Evolutionary conservation across 805 yeast genomes (phyloP).

Genomic region (Yamadazyma scolyti): DNA sequence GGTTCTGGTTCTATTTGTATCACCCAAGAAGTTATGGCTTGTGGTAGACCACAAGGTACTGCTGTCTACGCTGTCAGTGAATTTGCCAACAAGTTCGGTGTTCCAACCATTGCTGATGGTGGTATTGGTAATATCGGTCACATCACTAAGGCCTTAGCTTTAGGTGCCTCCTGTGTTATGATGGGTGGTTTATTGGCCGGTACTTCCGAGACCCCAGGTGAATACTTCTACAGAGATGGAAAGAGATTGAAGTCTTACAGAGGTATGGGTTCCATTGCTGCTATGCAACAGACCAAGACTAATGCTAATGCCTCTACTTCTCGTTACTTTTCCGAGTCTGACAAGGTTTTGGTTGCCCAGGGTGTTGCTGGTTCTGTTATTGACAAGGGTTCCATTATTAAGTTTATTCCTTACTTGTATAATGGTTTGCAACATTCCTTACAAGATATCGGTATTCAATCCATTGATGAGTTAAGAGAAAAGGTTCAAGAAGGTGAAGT

Average conservation of each 20-base stretch:
- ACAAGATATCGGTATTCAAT: conserved; percentile 91
- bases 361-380: conserved; percentile 97
- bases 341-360: conserved; percentile 95
- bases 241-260: conserved; percentile 95
- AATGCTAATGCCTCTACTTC: conserved; percentile 97
- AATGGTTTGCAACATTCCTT: conserved; percentile 97
- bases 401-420: conserved; percentile 90
- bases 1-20: conserved; percentile 99
- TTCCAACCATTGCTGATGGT: conserved; percentile 99
- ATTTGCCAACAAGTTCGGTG: conserved; percentile 93
- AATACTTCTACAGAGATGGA: conserved; percentile 96
- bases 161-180: conserved; percentile 97
- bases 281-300: conserved; percentile 88
- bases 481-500: conserved; percentile 64
- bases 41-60: conserved; percentile 99
- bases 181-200: conserved; percentile 99
- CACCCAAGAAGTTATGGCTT: conserved; percentile 99
- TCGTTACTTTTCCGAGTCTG: conserved; percentile 95
- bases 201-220: conserved; percentile 97
- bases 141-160: conserved; percentile 91
- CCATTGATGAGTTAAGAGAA: conserved; percentile 60
- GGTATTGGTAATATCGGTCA: conserved; percentile 99
- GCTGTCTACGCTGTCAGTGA: conserved; percentile 94
- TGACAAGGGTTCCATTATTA: conserved; percentile 93
- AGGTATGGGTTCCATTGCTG: conserved; percentile 99